Percentiles rank a stretch among this genome's conserved stretches.
These are phyloP conservation scores for Calonectria ilicicola DNA, from an alignment of 2,329 filamentous ascomycete genomes.

Conservation along the genomic window DNA sequence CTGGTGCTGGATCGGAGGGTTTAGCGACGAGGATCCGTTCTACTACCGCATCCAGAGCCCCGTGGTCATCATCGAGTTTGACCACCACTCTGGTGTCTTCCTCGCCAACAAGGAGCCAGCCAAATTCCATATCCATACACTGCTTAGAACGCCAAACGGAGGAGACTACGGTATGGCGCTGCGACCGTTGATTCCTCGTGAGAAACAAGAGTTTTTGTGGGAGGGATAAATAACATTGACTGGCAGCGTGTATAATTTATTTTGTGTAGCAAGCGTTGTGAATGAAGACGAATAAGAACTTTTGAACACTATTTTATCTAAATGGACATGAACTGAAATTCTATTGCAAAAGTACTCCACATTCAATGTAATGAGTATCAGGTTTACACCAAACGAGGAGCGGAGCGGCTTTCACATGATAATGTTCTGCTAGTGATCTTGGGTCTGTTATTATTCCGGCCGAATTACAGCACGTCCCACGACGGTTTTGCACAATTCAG, in stretches of 20 bases:
- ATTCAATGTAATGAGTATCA: no score
- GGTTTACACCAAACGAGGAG: no score
- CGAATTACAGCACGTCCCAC: no score
- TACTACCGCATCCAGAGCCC: conserved; percentile 85
- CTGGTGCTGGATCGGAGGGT: conserved; percentile 83
- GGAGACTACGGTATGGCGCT: conserved; percentile 79
- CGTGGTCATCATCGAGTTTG: conserved; percentile 80
- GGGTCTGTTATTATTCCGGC: no score
- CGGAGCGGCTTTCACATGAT: no score
- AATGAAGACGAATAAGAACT: neutral
- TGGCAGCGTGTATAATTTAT: neutral
- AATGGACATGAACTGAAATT: no score
- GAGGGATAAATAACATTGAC: conserved; percentile 4
- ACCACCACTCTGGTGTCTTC: conserved; percentile 84
- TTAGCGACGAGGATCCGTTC: conserved; percentile 74
- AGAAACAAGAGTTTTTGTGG: conserved; percentile 43
- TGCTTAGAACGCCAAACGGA: conserved; percentile 77
- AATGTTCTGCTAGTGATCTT: conserved; percentile 34
- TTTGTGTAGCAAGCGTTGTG: conserved; percentile 20
- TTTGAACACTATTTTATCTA: neutral
- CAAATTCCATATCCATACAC: conserved; percentile 84
- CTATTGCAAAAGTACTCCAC: no score
- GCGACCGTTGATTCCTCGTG: conserved; percentile 50
- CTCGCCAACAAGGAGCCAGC: conserved; percentile 78
- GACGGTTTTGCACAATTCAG: no score